Conservation (phyloP, 805 yeast species). For the Suhomyces vadensis region DNA sequence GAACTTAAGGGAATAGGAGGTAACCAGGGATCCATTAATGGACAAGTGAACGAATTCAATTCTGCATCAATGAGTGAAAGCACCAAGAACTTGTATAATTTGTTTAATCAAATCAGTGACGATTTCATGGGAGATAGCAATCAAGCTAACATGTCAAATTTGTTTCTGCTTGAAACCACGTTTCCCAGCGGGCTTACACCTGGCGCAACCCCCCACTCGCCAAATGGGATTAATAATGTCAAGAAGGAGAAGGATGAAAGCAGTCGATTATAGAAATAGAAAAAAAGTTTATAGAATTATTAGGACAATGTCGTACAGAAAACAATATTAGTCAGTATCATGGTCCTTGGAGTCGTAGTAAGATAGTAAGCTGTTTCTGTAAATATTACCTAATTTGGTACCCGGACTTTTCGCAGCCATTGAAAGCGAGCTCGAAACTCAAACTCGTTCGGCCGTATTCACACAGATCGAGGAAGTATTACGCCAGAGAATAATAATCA, state of each 20-base stretch:
- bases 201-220: not conserved
- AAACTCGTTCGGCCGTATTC: too few relatives aligned
- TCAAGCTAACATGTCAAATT: constrained; percentile 19
- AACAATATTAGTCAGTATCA: too few relatives aligned
- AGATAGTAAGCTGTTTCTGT: not conserved
- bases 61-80: constrained; percentile 25
- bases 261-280: constrained; percentile 1
- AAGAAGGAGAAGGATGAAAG: constrained; percentile 3
- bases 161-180: constrained; percentile 18
- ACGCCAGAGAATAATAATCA: too few relatives aligned
- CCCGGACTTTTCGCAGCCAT: not conserved
- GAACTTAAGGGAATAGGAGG: too few relatives aligned
- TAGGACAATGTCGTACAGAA: not conserved
- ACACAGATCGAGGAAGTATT: too few relatives aligned
- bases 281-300: not conserved
- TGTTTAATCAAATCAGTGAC: constrained; percentile 29
- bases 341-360: too few relatives aligned
- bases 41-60: not conserved
- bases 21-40: too few relatives aligned
- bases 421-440: too few relatives aligned
- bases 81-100: constrained; percentile 30
- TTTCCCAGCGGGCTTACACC: constrained; percentile 12
- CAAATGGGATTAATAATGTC: too few relatives aligned
- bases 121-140: constrained; percentile 14
- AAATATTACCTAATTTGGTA: not conserved